Evolutionary conservation across 306 rosid species (phyloP).

Genomic region (Gastrolobium villosum): DNA sequence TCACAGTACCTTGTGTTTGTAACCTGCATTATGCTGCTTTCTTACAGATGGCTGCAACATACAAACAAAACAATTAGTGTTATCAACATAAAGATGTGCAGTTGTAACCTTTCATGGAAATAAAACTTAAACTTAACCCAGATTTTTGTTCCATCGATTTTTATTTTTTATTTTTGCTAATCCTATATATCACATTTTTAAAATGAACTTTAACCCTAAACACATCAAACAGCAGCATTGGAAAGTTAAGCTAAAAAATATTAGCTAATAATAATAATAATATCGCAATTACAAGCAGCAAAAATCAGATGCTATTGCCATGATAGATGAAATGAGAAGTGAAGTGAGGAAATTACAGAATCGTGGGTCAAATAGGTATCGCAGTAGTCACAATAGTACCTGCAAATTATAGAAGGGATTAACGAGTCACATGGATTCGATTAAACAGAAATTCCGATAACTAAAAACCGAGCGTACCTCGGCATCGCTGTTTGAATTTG

Average conservation of each 20-base stretch:
- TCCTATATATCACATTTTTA: neutral
- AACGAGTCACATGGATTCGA: neutral
- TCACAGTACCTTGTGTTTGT: constrained; percentile 85
- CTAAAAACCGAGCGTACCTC: too few relatives aligned
- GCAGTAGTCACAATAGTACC: constrained; percentile 91
- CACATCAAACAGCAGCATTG: neutral
- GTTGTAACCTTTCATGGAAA: neutral
- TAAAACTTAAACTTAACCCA: neutral
- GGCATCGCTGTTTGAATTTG: too few relatives aligned
- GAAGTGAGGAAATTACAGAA: constrained; percentile 56
- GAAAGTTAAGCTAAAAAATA: neutral
- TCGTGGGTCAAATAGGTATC: constrained; percentile 92
- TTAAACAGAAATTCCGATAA: neutral
- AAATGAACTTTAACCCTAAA: neutral
- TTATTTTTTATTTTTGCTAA: neutral
- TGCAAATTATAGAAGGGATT: constrained; percentile 19
- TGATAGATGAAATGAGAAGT: neutral
- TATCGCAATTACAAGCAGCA: neutral
- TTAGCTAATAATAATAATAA: neutral
- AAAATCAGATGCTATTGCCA: neutral
- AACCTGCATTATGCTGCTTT: constrained; percentile 98
- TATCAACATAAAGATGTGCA: neutral
- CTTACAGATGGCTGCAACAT: constrained; percentile 91
- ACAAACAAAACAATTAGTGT: neutral
- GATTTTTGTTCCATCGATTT: neutral